Evolutionary conservation across 1,284 basidiomycete species (phyloP), one percentile per base, ranked within the genome.

Genomic region (Rhodotorula sp.): DNA sequence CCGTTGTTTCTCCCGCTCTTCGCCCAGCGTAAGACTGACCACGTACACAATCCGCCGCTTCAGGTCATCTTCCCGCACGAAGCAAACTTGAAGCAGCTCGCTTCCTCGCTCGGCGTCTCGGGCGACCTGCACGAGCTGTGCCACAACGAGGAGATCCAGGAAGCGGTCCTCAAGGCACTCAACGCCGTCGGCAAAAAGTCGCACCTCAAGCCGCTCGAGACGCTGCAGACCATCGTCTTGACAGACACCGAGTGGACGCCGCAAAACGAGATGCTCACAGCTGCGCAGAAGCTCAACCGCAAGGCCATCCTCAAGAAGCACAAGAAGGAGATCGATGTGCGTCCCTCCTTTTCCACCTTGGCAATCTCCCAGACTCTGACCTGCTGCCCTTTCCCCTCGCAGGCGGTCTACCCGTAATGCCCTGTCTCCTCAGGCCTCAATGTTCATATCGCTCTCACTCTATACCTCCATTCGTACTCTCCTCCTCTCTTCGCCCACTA

Each of bases 171-270:
- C 81, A 81, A 84, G 43, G 83, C 89, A 78, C 78, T 83, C 55
- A 84, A 83, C 43, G 88, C 94, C 2, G 82, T 88, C 3, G 94
- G 92, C 55, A 95, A 91, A 87, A 93, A 91, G 86, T 89, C 87
- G 66, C 89, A 89, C 6, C 91, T 97, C 83, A 95, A 92, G 84
- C 80, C 85, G 56, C 87, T 93, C 83, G 94, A 98, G 67, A 80
- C 60, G 66, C 83, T 95, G 58, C 87, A 90, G 80, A 88, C 85
- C 19, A 88, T 95, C 48, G 85, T 97, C 54, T 82, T 97, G 77
- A 89, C 89, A 4, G 80, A 88, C 16, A 91, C 93, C 21, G 93
- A 95, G 83, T 95, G 93, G 93, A 94, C 91, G n/a, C 91, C 93
- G 0, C 89, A 93, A 84, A 91, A 82, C 74, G 92, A 91, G 57